phyloP scores from a whole-genome alignment of 2,329 filamentous ascomycete species.

The Pezicula neosporulosa region DNA sequence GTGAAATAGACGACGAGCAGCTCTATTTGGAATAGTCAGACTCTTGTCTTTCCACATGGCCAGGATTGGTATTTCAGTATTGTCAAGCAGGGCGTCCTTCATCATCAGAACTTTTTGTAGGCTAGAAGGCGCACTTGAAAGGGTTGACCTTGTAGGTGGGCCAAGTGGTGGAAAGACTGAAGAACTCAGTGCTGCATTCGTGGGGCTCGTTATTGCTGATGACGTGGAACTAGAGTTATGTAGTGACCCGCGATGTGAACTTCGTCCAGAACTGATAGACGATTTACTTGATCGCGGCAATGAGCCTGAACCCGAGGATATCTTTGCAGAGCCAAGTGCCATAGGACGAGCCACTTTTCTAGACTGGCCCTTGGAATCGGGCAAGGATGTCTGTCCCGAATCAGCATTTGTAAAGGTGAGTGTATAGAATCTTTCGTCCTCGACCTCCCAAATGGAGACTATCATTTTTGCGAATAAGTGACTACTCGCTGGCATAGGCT shows the following conservation, averaged over 20 bases:
- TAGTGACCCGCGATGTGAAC: conserved; percentile 16
- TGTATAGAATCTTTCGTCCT: conserved; percentile 68
- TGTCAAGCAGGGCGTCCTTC: conserved; percentile 75
- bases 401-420: conserved; percentile 68
- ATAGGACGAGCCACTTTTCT: conserved; percentile 12
- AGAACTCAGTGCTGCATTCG: conserved; percentile 47
- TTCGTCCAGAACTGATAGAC: conserved; percentile 20
- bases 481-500: conserved; percentile 23
- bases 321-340: conserved; percentile 7
- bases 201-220: conserved; percentile 47
- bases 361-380: conserved; percentile 11
- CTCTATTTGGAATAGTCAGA: conserved; percentile 68
- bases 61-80: conserved; percentile 69
- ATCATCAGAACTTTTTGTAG: conserved; percentile 71
- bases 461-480: conserved; percentile 69
- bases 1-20: conserved; percentile 45
- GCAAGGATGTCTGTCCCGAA: conserved; percentile 29
- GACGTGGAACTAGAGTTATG: conserved; percentile 16
- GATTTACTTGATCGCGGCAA: conserved; percentile 21
- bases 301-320: not conserved
- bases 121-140: conserved; percentile 58
- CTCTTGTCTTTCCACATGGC: conserved; percentile 80
- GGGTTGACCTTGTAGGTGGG: conserved; percentile 53
- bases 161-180: conserved; percentile 65
- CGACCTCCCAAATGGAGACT: conserved; percentile 68